phyloP scores from a whole-genome alignment of 1,139 yeast species.

The Pichia sp. region DNA sequence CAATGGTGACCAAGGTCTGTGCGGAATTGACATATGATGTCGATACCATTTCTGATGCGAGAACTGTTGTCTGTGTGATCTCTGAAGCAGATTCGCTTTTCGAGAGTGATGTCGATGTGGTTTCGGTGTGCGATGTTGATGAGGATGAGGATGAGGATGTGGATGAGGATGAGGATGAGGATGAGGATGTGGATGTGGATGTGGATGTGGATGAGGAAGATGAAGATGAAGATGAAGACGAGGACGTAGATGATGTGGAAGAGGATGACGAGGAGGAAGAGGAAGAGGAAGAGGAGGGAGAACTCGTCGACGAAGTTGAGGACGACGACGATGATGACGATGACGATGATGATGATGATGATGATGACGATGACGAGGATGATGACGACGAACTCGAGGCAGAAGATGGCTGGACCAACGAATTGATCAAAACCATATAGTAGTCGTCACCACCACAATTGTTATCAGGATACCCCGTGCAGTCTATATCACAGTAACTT shows the following conservation, averaged over 20 bases:
- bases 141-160: conserved; percentile 16
- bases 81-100: conserved; percentile 1
- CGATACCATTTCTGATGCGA: conserved; percentile 19
- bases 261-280: conserved; percentile 12
- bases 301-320: conserved; percentile 13
- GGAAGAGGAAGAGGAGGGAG: conserved; percentile 14
- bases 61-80: conserved; percentile 1
- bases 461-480: conserved; percentile 51
- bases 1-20: conserved; percentile 13
- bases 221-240: conserved; percentile 13
- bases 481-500: conserved; percentile 38
- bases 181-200: conserved; percentile 9
- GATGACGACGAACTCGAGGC: conserved; percentile 10
- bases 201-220: conserved; percentile 20
- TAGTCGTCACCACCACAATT: conserved; percentile 56
- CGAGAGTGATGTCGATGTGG: conserved; percentile 16
- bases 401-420: conserved; percentile 9
- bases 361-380: conserved; percentile 10
- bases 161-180: conserved; percentile 13
- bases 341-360: conserved; percentile 8
- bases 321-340: conserved; percentile 12
- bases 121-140: conserved; percentile 16
- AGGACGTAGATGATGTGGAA: conserved; percentile 8
- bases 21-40: conserved; percentile 19
- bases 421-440: conserved; percentile 39